Percentiles rank a stretch among this genome's conserved stretches.
These are phyloP conservation scores for Coemansia sp. DNA, from an alignment of 192 early-diverging fungal genomes.

Conservation along the genomic window DNA sequence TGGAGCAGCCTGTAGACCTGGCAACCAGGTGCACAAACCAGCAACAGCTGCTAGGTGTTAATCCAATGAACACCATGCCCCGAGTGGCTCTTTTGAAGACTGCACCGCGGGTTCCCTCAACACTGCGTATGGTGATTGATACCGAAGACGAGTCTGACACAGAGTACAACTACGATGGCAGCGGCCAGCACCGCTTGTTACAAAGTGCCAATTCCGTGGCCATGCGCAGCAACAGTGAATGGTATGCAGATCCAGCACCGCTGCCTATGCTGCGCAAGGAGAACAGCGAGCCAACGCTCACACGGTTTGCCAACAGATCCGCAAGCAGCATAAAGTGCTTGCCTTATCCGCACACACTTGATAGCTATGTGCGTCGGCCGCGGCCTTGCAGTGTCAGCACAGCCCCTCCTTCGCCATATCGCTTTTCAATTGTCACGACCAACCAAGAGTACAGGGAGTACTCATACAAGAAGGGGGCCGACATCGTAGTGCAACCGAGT, in stretches of 20 bases:
- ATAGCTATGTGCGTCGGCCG: conserved; percentile 30
- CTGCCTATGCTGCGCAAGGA: conserved; percentile 25
- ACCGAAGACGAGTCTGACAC: neutral
- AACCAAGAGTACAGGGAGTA: conserved; percentile 43
- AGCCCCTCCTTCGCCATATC: conserved; percentile 24
- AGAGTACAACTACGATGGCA: neutral
- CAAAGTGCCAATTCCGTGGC: neutral
- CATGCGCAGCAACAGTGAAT: neutral
- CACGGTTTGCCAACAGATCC: conserved; percentile 14
- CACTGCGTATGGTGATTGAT: conserved; percentile 25
- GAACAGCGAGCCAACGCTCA: conserved; percentile 26
- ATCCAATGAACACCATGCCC: neutral
- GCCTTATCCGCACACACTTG: conserved; percentile 42
- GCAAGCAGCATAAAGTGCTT: conserved; percentile 18
- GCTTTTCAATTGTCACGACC: conserved; percentile 40
- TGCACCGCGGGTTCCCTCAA: conserved; percentile 42
- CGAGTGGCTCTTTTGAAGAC: conserved; percentile 2
- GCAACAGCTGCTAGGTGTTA: neutral
- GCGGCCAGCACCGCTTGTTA: neutral
- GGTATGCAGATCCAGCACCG: neutral
- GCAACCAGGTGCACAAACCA: neutral
- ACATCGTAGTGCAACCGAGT: conserved; percentile 40
- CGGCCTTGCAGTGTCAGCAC: conserved; percentile 34
- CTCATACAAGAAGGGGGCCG: conserved; percentile 39
- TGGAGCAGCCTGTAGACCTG: neutral